phyloP scores from a whole-genome alignment of 495 filamentous ascomycete species.

The Antarctomyces pellizariae region DNA sequence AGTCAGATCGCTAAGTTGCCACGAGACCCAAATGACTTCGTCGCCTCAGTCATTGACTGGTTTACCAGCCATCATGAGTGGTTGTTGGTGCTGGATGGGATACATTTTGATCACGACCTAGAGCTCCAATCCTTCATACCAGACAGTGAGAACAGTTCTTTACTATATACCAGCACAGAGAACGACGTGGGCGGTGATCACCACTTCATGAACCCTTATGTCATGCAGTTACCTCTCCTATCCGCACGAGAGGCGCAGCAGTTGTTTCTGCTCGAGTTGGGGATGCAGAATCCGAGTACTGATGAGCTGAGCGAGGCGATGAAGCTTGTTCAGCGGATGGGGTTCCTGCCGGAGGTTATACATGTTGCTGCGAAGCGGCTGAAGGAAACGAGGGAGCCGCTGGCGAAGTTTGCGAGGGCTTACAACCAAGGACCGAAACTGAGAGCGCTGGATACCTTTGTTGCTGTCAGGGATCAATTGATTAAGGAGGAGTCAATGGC shows the following conservation, averaged over 20 bases:
- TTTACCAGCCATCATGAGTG: conserved; percentile 45
- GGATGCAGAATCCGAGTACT: conserved; percentile 31
- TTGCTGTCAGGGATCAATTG: conserved; percentile 46
- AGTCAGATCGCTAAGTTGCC: conserved; percentile 15
- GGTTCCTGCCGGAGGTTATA: conserved; percentile 52
- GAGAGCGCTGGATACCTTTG: conserved; percentile 38
- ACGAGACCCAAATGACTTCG: conserved; percentile 26
- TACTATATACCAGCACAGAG: conserved; percentile 61
- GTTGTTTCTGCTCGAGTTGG: conserved; percentile 25
- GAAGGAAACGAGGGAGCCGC: conserved; percentile 42
- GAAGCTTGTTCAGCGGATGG: conserved; percentile 45
- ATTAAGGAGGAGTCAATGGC: conserved; percentile 30
- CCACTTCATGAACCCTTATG: conserved; percentile 48
- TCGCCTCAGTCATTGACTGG: conserved; percentile 41
- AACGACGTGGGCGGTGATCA: conserved; percentile 40
- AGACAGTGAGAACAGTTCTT: conserved; percentile 37
- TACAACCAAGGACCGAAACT: conserved; percentile 44
- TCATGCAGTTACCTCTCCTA: conserved; percentile 37
- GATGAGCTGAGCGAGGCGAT: conserved; percentile 35
- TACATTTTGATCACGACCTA: conserved; percentile 36
- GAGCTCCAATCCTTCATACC: conserved; percentile 47
- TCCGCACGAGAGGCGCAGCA: conserved; percentile 22
- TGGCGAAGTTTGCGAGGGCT: conserved; percentile 45
- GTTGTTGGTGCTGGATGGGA: conserved; percentile 56
- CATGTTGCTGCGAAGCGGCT: conserved; percentile 56